Evolutionary conservation across 371 early-diverging fungal genomes (phyloP).

Genomic region (Apophysomyces ossiformis): DNA sequence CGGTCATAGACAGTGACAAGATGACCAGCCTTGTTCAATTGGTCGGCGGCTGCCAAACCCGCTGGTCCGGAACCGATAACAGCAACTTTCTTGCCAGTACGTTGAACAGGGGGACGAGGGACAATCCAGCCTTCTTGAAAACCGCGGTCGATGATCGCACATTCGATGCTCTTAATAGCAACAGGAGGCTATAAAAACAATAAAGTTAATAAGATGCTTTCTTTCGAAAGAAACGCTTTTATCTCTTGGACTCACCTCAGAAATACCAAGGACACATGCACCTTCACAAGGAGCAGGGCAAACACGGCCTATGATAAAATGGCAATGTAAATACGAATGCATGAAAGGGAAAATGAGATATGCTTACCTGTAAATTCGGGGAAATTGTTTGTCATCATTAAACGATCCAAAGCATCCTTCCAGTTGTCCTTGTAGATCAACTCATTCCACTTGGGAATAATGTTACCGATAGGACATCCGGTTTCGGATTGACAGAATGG

Average conservation of each 20-base stretch:
- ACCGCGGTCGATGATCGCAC: conserved; percentile 94
- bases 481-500: conserved; percentile 97
- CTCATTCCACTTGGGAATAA: conserved; percentile 99
- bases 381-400: conserved; percentile 97
- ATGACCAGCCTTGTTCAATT: conserved; percentile 96
- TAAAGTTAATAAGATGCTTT: too few relatives aligned
- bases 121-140: conserved; percentile 96
- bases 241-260: not conserved
- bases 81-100: conserved; percentile 88
- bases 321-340: not conserved
- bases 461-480: conserved; percentile 97
- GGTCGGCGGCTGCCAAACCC: conserved; percentile 96
- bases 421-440: conserved; percentile 93
- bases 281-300: conserved; percentile 96
- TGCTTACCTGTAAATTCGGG: conserved; percentile 83
- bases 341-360: not conserved
- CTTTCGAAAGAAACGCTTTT: too few relatives aligned
- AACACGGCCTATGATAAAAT: conserved; percentile 62
- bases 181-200: conserved; percentile 75
- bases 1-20: conserved; percentile 94
- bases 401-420: conserved; percentile 91
- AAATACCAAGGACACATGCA: conserved; percentile 90
- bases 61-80: conserved; percentile 96
- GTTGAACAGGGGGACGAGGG: conserved; percentile 75
- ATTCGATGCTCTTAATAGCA: conserved; percentile 95